phyloP scores from a whole-genome alignment of 2,329 filamentous ascomycete genomes.

The Fusarium acutatum region DNA sequence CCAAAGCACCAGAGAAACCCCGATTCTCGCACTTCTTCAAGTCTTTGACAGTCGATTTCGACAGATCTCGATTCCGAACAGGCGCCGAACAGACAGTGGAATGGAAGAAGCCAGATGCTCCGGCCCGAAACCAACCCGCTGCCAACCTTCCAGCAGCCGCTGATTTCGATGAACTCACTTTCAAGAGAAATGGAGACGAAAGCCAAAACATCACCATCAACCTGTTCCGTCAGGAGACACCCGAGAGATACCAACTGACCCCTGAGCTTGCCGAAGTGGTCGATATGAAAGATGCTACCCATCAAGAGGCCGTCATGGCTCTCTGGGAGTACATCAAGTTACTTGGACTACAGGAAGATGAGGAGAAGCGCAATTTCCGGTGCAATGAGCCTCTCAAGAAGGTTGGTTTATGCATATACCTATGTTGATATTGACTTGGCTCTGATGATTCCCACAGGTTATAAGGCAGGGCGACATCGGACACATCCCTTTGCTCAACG shows the following conservation, averaged over 20 bases:
- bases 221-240: constrained; percentile 82
- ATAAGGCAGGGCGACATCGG: constrained; percentile 78
- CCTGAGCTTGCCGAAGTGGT: constrained; percentile 83
- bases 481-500: constrained; percentile 85
- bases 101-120: constrained; percentile 83
- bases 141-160: constrained; percentile 62
- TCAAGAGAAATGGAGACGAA: constrained; percentile 91
- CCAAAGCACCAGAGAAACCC: constrained; percentile 53
- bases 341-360: constrained; percentile 88
- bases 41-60: constrained; percentile 78
- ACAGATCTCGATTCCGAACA: constrained; percentile 67
- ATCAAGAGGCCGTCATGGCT: constrained; percentile 86
- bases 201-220: constrained; percentile 93
- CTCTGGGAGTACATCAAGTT: constrained; percentile 95
- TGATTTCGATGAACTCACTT: constrained; percentile 91
- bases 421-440: not conserved
- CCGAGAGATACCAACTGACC: constrained; percentile 84
- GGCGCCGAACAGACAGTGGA: constrained; percentile 70
- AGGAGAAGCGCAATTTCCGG: constrained; percentile 91
- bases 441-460: constrained; percentile 60
- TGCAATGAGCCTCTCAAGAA: constrained; percentile 85
- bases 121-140: constrained; percentile 57
- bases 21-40: constrained; percentile 85
- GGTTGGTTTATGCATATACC: constrained; percentile 58
- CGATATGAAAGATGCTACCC: constrained; percentile 86